Percentiles rank a stretch among this genome's conserved stretches.
These are phyloP conservation scores for Coniochaeta pulveracea DNA, from an alignment of 2,329 filamentous ascomycete species.

Conservation along the genomic window DNA sequence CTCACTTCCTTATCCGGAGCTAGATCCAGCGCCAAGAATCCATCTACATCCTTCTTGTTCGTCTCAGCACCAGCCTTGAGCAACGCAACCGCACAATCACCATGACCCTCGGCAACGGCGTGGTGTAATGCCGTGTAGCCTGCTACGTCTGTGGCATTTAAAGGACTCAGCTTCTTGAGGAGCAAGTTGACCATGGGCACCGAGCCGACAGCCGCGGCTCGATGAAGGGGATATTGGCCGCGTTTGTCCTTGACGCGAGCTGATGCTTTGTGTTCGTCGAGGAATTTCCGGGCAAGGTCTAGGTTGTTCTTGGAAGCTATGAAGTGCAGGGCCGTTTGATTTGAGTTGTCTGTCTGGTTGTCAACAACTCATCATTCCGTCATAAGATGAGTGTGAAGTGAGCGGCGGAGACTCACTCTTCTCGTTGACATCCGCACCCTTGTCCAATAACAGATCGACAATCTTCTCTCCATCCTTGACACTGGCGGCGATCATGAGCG, in stretches of 20 bases:
- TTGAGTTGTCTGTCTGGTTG: not conserved
- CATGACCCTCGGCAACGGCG: slow-evolving; percentile 64
- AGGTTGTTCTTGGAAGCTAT: slow-evolving; percentile 82
- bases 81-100: slow-evolving; percentile 73
- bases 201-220: slow-evolving; percentile 81
- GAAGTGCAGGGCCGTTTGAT: slow-evolving; percentile 82
- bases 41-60: slow-evolving; percentile 64
- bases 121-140: slow-evolving; percentile 89
- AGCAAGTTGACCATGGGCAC: slow-evolving; percentile 78
- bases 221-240: slow-evolving; percentile 83
- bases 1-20: slow-evolving; percentile 76
- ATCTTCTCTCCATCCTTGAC: slow-evolving; percentile 61
- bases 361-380: too few species aligned
- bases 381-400: not conserved
- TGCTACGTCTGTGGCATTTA: slow-evolving; percentile 72
- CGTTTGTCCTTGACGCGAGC: slow-evolving; percentile 73
- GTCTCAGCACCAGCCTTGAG: slow-evolving; percentile 77
- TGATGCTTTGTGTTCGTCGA: slow-evolving; percentile 65
- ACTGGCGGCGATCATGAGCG: slow-evolving; percentile 72
- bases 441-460: slow-evolving; percentile 54
- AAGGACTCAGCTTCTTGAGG: slow-evolving; percentile 63
- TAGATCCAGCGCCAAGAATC: slow-evolving; percentile 62
- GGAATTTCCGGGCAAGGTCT: slow-evolving; percentile 66
- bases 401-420: slow-evolving; percentile 42
- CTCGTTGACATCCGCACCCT: slow-evolving; percentile 60